Conservation (phyloP, 2,329 filamentous ascomycete species). For the Fusarium oxysporum region DNA sequence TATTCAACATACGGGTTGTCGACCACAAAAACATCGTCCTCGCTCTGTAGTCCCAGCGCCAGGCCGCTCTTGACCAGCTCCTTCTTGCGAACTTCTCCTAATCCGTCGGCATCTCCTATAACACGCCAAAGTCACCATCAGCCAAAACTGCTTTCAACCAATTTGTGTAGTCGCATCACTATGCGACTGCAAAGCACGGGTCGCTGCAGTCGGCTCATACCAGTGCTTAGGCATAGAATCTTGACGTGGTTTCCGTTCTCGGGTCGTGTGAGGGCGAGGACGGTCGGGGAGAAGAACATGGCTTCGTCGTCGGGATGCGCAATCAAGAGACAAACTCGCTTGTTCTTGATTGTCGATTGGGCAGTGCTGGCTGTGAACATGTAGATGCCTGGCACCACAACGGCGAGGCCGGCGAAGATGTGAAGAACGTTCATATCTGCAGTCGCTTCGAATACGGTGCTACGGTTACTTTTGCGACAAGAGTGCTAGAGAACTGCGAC, state of each 20-base stretch:
- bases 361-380: constrained; percentile 62
- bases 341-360: constrained; percentile 72
- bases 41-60: constrained; percentile 77
- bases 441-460: background rate
- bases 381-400: constrained; percentile 64
- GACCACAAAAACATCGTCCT: constrained; percentile 86
- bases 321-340: constrained; percentile 91
- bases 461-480: constrained; percentile 1
- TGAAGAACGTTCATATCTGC: constrained; percentile 40
- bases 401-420: constrained; percentile 43
- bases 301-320: constrained; percentile 98
- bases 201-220: constrained; percentile 54
- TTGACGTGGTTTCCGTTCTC: constrained; percentile 89
- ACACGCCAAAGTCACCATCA: constrained; percentile 33
- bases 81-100: constrained; percentile 83
- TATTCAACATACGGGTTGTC: constrained; percentile 72
- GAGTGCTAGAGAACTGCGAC: background rate
- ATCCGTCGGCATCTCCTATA: constrained; percentile 83
- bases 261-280: constrained; percentile 85
- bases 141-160: constrained; percentile 27
- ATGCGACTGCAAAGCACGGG: constrained; percentile 21
- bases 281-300: constrained; percentile 97
- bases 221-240: constrained; percentile 91
- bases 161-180: constrained; percentile 17
- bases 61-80: constrained; percentile 86